Evolutionary conservation across 2,329 filamentous ascomycete species (phyloP).

Genomic region (Claviceps cyperi): DNA sequence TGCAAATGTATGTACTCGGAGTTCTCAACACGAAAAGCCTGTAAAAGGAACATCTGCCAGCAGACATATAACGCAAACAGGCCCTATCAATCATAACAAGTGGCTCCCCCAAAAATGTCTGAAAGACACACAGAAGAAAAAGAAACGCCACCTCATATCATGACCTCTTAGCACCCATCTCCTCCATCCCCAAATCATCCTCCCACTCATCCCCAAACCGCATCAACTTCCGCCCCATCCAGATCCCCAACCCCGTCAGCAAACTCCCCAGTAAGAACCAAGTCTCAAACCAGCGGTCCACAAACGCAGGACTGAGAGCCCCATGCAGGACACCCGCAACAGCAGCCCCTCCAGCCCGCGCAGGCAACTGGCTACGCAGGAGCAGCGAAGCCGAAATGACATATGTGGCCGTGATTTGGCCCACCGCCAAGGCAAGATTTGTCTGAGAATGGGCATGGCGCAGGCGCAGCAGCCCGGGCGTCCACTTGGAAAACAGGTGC

Average conservation of each 20-base stretch:
- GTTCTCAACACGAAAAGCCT: too few species aligned
- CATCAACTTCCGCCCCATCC: slow-evolving; percentile 50
- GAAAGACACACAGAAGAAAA: not conserved
- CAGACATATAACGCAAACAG: too few species aligned
- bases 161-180: slow-evolving; percentile 57
- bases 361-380: slow-evolving; percentile 62
- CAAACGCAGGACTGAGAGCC: slow-evolving; percentile 46
- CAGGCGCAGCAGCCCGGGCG: slow-evolving; percentile 54
- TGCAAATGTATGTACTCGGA: too few species aligned
- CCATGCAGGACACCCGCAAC: slow-evolving; percentile 67
- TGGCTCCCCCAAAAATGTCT: too few species aligned
- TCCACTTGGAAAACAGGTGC: slow-evolving; percentile 62
- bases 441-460: slow-evolving; percentile 61
- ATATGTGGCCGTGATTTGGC: slow-evolving; percentile 71
- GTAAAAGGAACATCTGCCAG: too few species aligned
- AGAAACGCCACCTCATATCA: slow-evolving; percentile 10
- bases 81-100: too few species aligned
- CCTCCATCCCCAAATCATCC: slow-evolving; percentile 48
- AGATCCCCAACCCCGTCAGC: slow-evolving; percentile 56
- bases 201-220: slow-evolving; percentile 41
- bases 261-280: slow-evolving; percentile 64
- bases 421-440: slow-evolving; percentile 64
- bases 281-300: slow-evolving; percentile 70
- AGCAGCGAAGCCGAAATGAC: slow-evolving; percentile 70
- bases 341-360: slow-evolving; percentile 54